phyloP scores from a whole-genome alignment of 78 protist genomes.

The Protostelium mycophagum region DNA sequence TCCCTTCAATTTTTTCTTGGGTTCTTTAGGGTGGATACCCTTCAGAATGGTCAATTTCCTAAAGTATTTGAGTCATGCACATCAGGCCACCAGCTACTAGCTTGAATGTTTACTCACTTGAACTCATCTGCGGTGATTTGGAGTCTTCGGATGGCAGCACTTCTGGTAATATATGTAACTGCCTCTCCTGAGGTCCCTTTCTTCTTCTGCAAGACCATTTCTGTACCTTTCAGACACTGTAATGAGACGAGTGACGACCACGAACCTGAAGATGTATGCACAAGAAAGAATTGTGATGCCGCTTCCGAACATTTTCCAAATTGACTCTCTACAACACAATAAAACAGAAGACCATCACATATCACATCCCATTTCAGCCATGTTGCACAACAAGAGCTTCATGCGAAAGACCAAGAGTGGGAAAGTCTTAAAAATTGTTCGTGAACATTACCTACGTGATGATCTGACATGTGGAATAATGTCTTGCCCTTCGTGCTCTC shows the following conservation, averaged over 20 bases:
- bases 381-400: slow-evolving; percentile 2
- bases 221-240: too few relatives aligned
- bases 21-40: slow-evolving; percentile 97
- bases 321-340: not conserved
- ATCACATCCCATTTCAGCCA: not conserved
- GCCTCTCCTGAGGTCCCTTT: slow-evolving; percentile 45
- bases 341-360: not conserved
- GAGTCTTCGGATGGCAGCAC: slow-evolving; percentile 72
- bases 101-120: slow-evolving; percentile 26
- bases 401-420: slow-evolving; percentile 52
- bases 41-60: slow-evolving; percentile 95
- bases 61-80: not conserved
- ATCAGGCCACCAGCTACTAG: not conserved
- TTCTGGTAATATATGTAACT: slow-evolving; percentile 71
- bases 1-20: slow-evolving; percentile 78
- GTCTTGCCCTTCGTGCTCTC: slow-evolving; percentile 35
- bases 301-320: not conserved
- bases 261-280: not conserved
- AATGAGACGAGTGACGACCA: not conserved
- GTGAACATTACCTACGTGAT: slow-evolving; percentile 80
- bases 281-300: too few relatives aligned
- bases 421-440: slow-evolving; percentile 52
- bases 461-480: slow-evolving; percentile 76
- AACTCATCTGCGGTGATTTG: slow-evolving; percentile 81
- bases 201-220: not conserved